These are phyloP conservation scores for Exsudoporus frostii DNA, from an alignment of 768 basidiomycete genomes.

Conservation along the genomic window DNA sequence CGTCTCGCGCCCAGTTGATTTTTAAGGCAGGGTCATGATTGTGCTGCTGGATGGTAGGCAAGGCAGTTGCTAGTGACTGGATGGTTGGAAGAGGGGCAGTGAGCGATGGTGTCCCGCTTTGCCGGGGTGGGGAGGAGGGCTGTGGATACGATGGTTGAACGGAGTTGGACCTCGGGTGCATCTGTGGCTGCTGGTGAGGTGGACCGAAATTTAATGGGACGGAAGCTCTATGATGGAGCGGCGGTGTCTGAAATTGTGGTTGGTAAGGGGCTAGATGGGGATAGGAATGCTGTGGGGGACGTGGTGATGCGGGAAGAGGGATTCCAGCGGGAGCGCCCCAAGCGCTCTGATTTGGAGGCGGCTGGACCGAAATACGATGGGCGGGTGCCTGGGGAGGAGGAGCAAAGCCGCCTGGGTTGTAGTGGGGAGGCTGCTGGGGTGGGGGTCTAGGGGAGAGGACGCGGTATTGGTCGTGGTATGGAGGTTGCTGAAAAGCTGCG, in stretches of 20 bases:
- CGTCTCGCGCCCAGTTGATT: constrained; percentile 79
- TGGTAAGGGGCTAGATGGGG: constrained; percentile 19
- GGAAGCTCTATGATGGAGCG: constrained; percentile 23
- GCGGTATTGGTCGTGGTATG: constrained; percentile 21
- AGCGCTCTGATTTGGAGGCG: constrained; percentile 25
- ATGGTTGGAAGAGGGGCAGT: constrained; percentile 70
- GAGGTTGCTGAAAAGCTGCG: constrained; percentile 23
- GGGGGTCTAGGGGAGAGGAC: constrained; percentile 25
- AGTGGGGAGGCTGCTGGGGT: constrained; percentile 16
- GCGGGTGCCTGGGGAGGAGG: constrained; percentile 2
- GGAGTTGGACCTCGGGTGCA: constrained; percentile 17
- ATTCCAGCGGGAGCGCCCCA: constrained; percentile 18
- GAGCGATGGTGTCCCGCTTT: constrained; percentile 42
- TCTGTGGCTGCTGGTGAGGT: constrained; percentile 22
- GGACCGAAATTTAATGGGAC: constrained; percentile 24
- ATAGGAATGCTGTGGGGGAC: constrained; percentile 17
- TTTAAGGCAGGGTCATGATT: constrained; percentile 56
- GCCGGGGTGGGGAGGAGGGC: constrained; percentile 23
- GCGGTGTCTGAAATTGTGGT: constrained; percentile 20
- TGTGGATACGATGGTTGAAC: constrained; percentile 19
- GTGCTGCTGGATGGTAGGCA: constrained; percentile 51
- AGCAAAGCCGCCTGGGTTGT: constrained; percentile 15
- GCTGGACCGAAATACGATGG: constrained; percentile 22
- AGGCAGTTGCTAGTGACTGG: constrained; percentile 50
- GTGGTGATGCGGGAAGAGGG: constrained; percentile 21